phyloP scores from a whole-genome alignment of 2,329 filamentous ascomycete genomes.

The Sporothrix pallida region DNA sequence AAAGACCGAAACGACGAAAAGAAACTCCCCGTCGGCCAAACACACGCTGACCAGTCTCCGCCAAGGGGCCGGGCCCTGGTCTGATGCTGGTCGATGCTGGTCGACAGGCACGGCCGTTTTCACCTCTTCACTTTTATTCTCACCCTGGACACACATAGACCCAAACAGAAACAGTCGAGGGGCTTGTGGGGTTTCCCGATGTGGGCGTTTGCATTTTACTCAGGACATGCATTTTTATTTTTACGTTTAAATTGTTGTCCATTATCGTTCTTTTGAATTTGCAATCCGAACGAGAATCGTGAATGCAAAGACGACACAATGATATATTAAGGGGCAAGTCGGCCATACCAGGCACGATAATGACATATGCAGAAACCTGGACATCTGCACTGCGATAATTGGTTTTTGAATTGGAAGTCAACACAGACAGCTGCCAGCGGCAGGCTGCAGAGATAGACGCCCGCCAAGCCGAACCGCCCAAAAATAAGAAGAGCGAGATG shows the following conservation, averaged over 20 bases:
- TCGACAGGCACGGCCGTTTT: no score
- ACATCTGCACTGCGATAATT: neutral
- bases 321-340: conserved; percentile 24
- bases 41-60: neutral
- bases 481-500: neutral
- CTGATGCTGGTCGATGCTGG: neutral
- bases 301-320: neutral
- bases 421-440: neutral
- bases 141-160: conserved; percentile 5
- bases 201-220: neutral
- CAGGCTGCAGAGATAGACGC: conserved; percentile 17
- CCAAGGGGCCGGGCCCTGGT: neutral
- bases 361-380: neutral
- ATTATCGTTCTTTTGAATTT: neutral
- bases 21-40: conserved; percentile 1
- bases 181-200: conserved; percentile 17
- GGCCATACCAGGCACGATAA: conserved; percentile 2
- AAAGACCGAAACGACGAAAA: no score
- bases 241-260: neutral
- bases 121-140: neutral
- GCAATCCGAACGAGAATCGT: neutral
- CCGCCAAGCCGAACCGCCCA: neutral
- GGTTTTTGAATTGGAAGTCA: neutral
- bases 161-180: neutral
- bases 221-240: neutral